Evolutionary conservation across 2,329 filamentous ascomycete genomes (phyloP).

Genomic region (Sporothrix dimorphospora): DNA sequence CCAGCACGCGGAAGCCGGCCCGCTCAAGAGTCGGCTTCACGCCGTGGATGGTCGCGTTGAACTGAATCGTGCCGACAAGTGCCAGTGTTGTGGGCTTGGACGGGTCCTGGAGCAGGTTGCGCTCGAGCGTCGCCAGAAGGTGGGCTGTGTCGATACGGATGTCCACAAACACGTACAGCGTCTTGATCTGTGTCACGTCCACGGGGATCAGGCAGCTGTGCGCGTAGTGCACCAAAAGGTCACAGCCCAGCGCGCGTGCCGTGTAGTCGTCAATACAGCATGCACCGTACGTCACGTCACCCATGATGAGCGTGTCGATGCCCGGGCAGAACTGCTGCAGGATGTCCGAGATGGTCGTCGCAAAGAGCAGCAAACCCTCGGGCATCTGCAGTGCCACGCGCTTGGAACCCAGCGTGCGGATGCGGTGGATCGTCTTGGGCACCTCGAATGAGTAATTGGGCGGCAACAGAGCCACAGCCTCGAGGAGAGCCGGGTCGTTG

Average conservation of each 20-base stretch:
- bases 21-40: slow-evolving; percentile 76
- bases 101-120: slow-evolving; percentile 76
- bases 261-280: slow-evolving; percentile 99
- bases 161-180: slow-evolving; percentile 96
- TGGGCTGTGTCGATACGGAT: slow-evolving; percentile 94
- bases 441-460: slow-evolving; percentile 99
- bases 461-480: slow-evolving; percentile 83
- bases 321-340: slow-evolving; percentile 91
- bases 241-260: slow-evolving; percentile 88
- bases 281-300: slow-evolving; percentile 96
- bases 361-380: slow-evolving; percentile 91
- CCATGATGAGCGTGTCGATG: slow-evolving; percentile 95
- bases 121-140: slow-evolving; percentile 80
- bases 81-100: slow-evolving; percentile 92
- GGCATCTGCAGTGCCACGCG: slow-evolving; percentile 95
- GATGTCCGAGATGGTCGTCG: slow-evolving; percentile 97
- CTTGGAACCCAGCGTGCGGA: slow-evolving; percentile 76
- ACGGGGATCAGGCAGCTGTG: slow-evolving; percentile 96
- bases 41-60: slow-evolving; percentile 94
- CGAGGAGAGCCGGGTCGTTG: slow-evolving; percentile 81
- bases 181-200: slow-evolving; percentile 95
- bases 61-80: slow-evolving; percentile 95
- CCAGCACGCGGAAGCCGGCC: slow-evolving; percentile 81
- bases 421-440: slow-evolving; percentile 94
- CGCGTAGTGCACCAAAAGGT: slow-evolving; percentile 93